Evolutionary conservation across 257 asterid species (phyloP), one percentile per base, ranked within the genome.

Genomic region (Pogostemon cablin): DNA sequence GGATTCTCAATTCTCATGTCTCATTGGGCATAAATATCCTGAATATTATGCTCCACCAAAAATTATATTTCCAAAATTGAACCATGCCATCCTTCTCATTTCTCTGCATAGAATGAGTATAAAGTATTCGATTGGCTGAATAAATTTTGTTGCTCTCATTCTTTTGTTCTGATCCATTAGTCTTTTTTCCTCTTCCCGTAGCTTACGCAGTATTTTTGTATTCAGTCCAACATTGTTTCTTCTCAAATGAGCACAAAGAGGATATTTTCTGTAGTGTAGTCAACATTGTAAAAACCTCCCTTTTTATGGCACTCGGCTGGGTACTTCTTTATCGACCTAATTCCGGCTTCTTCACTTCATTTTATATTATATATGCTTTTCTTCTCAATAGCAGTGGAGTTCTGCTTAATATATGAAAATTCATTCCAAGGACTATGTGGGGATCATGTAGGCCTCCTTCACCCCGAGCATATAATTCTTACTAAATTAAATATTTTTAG

Each of bases 21-120:
- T 62, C 44, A 41, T 72, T 38, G 50, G 11, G 3, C 71, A 59
- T 32, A 37, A 59, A 10, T 38, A 49, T 17, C 9, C 37, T 71
- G 9, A 7, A 5, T 12, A 15, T 69, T 60, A 54, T 57, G 60
- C 7, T 10, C 68, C 39, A 46, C 34, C 42, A 44, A 65, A 58
- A 11, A 37, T 60, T 20, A 44, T 12, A 43, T 37, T 25, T 47
- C 53, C 50, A 5, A 50, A 62, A 46, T 15, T 7, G 15, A 35
- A 15, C 37, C 47, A 25, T 9, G 42, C 48, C 59, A 17, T 4
- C 25, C 75, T 37, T 35, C 12, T n/a, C 9, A 3, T 60, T 56
- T 62, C 65, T 39, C 65, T 40, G 43, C 61, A 20, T 65, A 12
- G 11, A 25, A 50, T 25, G 40, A 56, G 37, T 17, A 63, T 35